Conservation (phyloP, 441 rosid genomes). For the Rhodomyrtus psidioides region DNA sequence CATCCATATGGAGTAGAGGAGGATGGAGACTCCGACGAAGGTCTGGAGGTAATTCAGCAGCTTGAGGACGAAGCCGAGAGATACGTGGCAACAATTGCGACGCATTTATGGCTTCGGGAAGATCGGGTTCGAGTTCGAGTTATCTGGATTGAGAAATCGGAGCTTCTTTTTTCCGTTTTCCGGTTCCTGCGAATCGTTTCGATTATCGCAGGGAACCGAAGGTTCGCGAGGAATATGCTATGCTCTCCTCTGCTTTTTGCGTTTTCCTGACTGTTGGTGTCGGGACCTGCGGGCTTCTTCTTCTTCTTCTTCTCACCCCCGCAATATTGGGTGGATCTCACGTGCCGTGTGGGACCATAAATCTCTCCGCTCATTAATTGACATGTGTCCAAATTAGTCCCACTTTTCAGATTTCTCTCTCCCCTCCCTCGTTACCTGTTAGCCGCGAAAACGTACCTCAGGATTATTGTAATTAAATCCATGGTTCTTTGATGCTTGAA, state of each 20-base stretch:
- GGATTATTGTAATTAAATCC: too few relatives aligned
- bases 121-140: neutral
- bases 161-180: neutral
- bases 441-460: too few relatives aligned
- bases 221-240: neutral
- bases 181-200: neutral
- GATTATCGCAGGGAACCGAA: neutral
- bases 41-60: constrained; percentile 11
- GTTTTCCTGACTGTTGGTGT: neutral
- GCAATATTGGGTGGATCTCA: too few relatives aligned
- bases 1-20: constrained; percentile 14
- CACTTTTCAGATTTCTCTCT: too few relatives aligned
- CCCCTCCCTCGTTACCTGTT: too few relatives aligned
- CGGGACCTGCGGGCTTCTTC: neutral
- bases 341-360: too few relatives aligned
- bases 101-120: neutral
- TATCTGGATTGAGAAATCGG: neutral
- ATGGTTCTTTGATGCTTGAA: too few relatives aligned
- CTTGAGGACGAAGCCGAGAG: constrained; percentile 10
- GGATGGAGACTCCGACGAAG: constrained; percentile 5
- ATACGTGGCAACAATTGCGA: constrained; percentile 10
- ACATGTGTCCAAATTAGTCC: too few relatives aligned
- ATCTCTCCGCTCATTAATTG: too few relatives aligned
- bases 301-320: too few relatives aligned
- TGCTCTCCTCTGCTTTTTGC: neutral